A percentile compares a stretch with the other conserved stretches of the same genome.
These are phyloP conservation scores for Linnemannia hyalina DNA, from an alignment of 192 early-diverging fungal species.

Conservation along the genomic window DNA sequence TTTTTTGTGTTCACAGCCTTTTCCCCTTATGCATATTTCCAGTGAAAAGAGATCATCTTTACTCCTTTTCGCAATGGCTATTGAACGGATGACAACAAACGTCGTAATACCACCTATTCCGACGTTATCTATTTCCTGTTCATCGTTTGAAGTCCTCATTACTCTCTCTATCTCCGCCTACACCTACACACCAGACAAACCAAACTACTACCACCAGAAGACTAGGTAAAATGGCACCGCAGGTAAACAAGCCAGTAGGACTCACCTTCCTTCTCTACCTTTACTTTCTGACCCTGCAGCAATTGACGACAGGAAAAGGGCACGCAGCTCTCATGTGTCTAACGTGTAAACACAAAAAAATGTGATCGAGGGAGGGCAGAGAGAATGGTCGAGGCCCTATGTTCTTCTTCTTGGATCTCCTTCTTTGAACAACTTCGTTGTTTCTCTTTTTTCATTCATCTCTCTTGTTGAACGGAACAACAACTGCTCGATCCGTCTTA, in stretches of 20 bases:
- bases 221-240: not conserved
- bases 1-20: not conserved
- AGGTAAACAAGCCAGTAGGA: not conserved
- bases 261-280: not conserved
- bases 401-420: not conserved
- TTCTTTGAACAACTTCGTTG: not conserved
- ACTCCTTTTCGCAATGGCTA: too few relatives aligned
- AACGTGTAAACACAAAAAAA: not conserved
- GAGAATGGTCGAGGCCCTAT: not conserved
- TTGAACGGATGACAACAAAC: not conserved
- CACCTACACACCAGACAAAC: not conserved
- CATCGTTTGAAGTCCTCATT: not conserved
- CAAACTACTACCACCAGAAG: not conserved
- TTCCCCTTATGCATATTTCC: not conserved
- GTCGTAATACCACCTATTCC: not conserved
- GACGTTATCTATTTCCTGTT: not conserved
- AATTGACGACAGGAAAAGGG: not conserved
- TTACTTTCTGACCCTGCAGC: not conserved
- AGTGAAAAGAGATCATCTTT: not conserved
- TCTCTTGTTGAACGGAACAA: too few relatives aligned
- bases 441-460: not conserved
- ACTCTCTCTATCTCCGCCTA: not conserved
- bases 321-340: too few relatives aligned
- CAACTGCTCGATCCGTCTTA: not conserved
- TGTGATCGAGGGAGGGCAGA: not conserved